Base-by-base conservation (phyloP, 768 basidiomycete species). In the Boletus pseudopeckii region DNA sequence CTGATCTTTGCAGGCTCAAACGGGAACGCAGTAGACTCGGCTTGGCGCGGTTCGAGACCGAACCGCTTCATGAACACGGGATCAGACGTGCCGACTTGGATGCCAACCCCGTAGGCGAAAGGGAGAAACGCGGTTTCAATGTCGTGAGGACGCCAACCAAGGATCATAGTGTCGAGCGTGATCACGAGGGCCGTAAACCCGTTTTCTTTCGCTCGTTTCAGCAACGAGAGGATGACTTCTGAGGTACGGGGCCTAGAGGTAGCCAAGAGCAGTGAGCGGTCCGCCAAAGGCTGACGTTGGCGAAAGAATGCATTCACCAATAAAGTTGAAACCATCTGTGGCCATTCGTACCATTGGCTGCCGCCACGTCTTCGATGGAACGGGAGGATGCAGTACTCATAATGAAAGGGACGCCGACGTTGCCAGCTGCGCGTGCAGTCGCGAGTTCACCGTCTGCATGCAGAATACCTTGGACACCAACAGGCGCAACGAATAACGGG, bases 271-370 rank as follows among this genome's bases (percentile, higher is more conserved):
- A 14, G 32, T 53, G 11, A 38, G 40, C 48, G 32, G 13, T 11
- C 24, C 24, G 42, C 18, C 37, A 32, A 37, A 34, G 42, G 30
- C 3, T 22, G 14, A 40, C 7, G 9, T 28, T 20, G n/a, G 30
- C 9, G n/a, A 36, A 26, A 30, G 26, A 49, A 20, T 1, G 7
- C 5, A 60, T 72, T 54, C 47, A 85, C 87, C 89, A 89, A 66
- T 92, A 92, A 1, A 92, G 77, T 65, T 92, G 90, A 66, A 80
- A 92, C 88, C 89, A 92, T 33, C 90, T 75, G 32, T 80, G 75
- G 0, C 85, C 81, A 47, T 80, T 72, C 2, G 62, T 59, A 7
- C 84, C 87, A 58, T 85, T 90, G 26, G 82, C 91, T 39, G 76
- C 64, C 3, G 84, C 92, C n/a, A 92, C 84, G 41, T 82, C 81